These are phyloP conservation scores for Bruguiera sexangula DNA, from an alignment of 345 rosid species.

Conservation along the genomic window DNA sequence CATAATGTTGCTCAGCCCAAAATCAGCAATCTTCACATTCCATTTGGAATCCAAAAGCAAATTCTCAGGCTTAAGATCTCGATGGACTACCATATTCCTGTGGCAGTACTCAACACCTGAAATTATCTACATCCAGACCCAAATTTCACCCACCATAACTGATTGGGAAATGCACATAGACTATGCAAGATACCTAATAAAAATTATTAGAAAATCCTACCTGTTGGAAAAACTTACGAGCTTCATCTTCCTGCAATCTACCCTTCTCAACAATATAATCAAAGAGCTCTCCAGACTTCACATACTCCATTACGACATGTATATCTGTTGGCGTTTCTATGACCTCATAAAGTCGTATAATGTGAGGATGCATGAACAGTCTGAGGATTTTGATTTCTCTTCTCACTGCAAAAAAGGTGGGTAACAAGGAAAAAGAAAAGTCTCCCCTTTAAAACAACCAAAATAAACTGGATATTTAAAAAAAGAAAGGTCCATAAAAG, in stretches of 20 bases:
- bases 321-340: slow-evolving; percentile 82
- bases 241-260: slow-evolving; percentile 91
- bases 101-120: slow-evolving; percentile 94
- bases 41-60: slow-evolving; percentile 84
- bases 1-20: slow-evolving; percentile 94
- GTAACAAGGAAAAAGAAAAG: neutral
- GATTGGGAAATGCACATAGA: neutral
- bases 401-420: slow-evolving; percentile 53
- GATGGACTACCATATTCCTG: slow-evolving; percentile 84
- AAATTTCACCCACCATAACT: slow-evolving; percentile 1
- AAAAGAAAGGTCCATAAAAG: neutral
- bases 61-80: slow-evolving; percentile 98
- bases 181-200: slow-evolving; percentile 1
- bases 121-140: slow-evolving; percentile 62
- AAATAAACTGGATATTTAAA: neutral
- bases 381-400: slow-evolving; percentile 92
- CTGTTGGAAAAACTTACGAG: slow-evolving; percentile 93
- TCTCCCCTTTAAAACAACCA: neutral
- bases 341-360: slow-evolving; percentile 85
- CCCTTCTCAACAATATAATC: slow-evolving; percentile 92
- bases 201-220: slow-evolving; percentile 30
- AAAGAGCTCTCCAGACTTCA: slow-evolving; percentile 89
- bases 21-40: slow-evolving; percentile 94
- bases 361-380: slow-evolving; percentile 93
- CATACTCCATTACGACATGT: slow-evolving; percentile 88